These are phyloP conservation scores for Paraphaeosphaeria minitans DNA, from an alignment of 2,329 filamentous ascomycete species.

Conservation along the genomic window DNA sequence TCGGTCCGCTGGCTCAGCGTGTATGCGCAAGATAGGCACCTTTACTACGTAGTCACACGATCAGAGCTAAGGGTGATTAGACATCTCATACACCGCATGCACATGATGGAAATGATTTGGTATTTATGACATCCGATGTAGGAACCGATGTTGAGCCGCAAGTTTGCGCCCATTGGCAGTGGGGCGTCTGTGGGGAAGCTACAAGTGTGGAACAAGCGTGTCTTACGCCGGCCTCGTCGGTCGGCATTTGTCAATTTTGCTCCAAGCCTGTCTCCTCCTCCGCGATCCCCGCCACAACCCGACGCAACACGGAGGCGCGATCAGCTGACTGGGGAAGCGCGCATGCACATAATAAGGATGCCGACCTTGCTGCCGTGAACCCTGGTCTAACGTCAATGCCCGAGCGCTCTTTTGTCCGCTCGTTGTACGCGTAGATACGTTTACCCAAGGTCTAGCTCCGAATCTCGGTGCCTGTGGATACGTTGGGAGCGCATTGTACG, in stretches of 20 bases:
- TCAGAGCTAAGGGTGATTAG: background rate
- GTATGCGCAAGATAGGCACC: background rate
- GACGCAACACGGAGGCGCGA: background rate
- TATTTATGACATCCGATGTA: background rate
- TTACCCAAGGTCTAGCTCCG: constrained; percentile 12
- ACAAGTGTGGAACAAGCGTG: constrained; percentile 10
- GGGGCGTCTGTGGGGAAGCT: constrained; percentile 11
- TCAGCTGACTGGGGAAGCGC: constrained; percentile 9
- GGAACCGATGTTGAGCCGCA: background rate
- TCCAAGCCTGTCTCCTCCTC: background rate
- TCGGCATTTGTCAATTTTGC: constrained; percentile 14
- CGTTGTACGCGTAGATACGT: constrained; percentile 14
- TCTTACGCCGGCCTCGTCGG: constrained; percentile 2
- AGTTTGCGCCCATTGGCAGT: background rate
- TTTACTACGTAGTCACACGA: background rate
- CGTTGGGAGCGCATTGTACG: background rate
- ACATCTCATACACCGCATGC: background rate
- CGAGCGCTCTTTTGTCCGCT: constrained; percentile 7
- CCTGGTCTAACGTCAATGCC: constrained; percentile 9
- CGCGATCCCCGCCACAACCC: constrained; percentile 8
- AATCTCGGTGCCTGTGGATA: background rate
- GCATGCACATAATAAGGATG: constrained; percentile 15
- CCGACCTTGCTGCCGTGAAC: constrained; percentile 26
- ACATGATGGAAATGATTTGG: background rate
- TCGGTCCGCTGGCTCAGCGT: background rate